Evolutionary conservation across 345 rosid species (phyloP).

Genomic region (Eucalyptus sp.): DNA sequence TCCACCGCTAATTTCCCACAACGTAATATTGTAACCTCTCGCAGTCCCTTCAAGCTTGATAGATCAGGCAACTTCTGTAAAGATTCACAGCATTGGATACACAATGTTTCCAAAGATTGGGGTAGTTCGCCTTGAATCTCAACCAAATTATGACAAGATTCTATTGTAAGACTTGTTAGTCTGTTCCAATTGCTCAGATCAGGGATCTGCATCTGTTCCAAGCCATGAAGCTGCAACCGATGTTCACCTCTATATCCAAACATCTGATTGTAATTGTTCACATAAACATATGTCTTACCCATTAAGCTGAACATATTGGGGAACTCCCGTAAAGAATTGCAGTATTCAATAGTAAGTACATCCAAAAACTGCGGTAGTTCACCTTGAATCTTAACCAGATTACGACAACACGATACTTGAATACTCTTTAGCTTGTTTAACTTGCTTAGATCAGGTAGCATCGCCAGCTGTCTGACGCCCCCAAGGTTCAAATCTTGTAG

Average conservation of each 20-base stretch:
- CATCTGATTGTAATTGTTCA: too few relatives aligned
- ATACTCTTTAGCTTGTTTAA: too few relatives aligned
- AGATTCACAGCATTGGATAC: not conserved
- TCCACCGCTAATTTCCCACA: not conserved
- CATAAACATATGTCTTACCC: too few relatives aligned
- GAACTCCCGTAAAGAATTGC: accelerated
- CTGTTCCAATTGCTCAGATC: too few relatives aligned
- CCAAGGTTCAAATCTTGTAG: accelerated
- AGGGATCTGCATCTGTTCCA: too few relatives aligned
- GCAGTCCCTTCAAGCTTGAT: not conserved
- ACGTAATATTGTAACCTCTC: accelerated
- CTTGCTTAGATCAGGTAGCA: not conserved
- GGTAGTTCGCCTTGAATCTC: not conserved
- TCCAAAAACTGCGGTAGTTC: not conserved
- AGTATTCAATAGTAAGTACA: accelerated
- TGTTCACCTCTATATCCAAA: too few relatives aligned
- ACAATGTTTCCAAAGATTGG: accelerated
- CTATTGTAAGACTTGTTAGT: accelerated
- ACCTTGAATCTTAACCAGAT: not conserved
- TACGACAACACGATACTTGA: accelerated
- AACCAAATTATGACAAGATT: too few relatives aligned
- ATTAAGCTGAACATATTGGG: too few relatives aligned
- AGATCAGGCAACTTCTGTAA: not conserved
- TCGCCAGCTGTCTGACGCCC: accelerated
- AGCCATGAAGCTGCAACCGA: too few relatives aligned